A percentile compares a stretch with the other conserved stretches of the same genome.
Evolutionary conservation across 768 basidiomycete genomes (phyloP).

Genomic region (Lactifluus subvellereus): DNA sequence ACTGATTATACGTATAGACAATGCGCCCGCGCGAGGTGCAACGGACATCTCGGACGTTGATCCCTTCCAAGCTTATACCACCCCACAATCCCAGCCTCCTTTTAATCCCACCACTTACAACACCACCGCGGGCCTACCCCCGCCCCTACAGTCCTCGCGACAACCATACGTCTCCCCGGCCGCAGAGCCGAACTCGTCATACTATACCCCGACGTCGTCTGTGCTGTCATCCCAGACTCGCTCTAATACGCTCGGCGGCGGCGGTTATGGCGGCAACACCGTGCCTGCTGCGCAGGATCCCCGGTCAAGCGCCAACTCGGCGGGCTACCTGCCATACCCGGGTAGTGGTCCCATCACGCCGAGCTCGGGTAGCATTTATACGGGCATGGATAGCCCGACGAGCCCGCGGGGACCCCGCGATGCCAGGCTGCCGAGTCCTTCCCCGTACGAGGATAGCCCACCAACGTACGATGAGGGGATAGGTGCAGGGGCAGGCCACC

Average conservation of each 20-base stretch:
- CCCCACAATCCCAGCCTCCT: conserved; percentile 28
- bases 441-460: conserved; percentile 48
- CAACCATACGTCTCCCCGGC: conserved; percentile 18
- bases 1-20: conserved; percentile 37
- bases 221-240: conserved; percentile 25
- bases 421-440: conserved; percentile 7
- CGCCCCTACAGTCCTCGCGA: conserved; percentile 14
- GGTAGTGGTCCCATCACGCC: background rate
- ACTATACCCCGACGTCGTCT: conserved; percentile 10
- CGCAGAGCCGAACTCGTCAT: conserved; percentile 10
- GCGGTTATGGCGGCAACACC: conserved; percentile 46
- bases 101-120: conserved; percentile 41
- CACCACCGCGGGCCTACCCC: conserved; percentile 27
- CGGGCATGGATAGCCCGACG: conserved; percentile 3
- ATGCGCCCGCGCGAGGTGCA: conserved; percentile 46
- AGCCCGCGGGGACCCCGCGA: conserved; percentile 5
- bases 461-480: conserved; percentile 60
- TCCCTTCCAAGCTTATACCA: conserved; percentile 37
- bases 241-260: conserved; percentile 53
- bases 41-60: conserved; percentile 38
- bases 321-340: conserved; percentile 24
- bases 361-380: conserved; percentile 14
- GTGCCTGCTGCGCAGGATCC: conserved; percentile 29
- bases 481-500: background rate
- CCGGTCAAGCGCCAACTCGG: conserved; percentile 20